A percentile compares a stretch with the other conserved stretches of the same genome.
These are phyloP conservation scores for Chrysanthemum makinoi DNA, from an alignment of 129 eudicot species.

Conservation along the genomic window DNA sequence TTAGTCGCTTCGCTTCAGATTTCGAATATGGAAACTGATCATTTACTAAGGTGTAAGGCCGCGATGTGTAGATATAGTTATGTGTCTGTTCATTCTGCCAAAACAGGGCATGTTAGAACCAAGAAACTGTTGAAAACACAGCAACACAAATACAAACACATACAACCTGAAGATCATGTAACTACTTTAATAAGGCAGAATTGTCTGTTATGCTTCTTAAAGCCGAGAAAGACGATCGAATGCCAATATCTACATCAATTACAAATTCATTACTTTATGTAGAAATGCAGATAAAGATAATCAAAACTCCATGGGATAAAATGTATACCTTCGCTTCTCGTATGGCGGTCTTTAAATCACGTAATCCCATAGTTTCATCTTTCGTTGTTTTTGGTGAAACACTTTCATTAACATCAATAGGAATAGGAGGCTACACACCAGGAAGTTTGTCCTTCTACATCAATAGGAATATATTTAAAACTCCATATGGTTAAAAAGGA, in stretches of 20 bases:
- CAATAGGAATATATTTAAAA: too few species aligned
- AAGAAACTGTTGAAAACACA: not conserved
- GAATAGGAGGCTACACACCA: slow-evolving; percentile 49
- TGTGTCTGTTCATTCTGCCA: slow-evolving; percentile 74
- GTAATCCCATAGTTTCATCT: slow-evolving; percentile 64
- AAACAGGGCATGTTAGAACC: slow-evolving; percentile 23
- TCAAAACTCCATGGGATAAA: not conserved
- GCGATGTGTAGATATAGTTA: slow-evolving; percentile 64
- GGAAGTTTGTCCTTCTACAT: slow-evolving; percentile 80
- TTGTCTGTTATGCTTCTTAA: slow-evolving; percentile 88
- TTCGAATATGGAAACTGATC: slow-evolving; percentile 94
- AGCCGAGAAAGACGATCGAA: slow-evolving; percentile 88
- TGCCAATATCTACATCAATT: slow-evolving; percentile 65
- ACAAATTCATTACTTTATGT: slow-evolving; percentile 3
- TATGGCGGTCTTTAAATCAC: slow-evolving; percentile 69
- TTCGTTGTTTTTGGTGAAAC: slow-evolving; percentile 63
- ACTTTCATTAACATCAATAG: slow-evolving; percentile 63
- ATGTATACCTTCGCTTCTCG: slow-evolving; percentile 78
- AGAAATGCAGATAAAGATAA: slow-evolving; percentile 5
- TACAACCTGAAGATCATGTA: slow-evolving; percentile 71
- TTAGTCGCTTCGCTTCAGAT: slow-evolving; percentile 68
- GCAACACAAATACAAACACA: too few species aligned
- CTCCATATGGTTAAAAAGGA: too few species aligned
- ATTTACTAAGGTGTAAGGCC: slow-evolving; percentile 62
- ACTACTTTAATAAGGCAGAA: slow-evolving; percentile 60